Conservation (phyloP, 2,329 filamentous ascomycete species). For the Tolypocladium ophioglossoides region DNA sequence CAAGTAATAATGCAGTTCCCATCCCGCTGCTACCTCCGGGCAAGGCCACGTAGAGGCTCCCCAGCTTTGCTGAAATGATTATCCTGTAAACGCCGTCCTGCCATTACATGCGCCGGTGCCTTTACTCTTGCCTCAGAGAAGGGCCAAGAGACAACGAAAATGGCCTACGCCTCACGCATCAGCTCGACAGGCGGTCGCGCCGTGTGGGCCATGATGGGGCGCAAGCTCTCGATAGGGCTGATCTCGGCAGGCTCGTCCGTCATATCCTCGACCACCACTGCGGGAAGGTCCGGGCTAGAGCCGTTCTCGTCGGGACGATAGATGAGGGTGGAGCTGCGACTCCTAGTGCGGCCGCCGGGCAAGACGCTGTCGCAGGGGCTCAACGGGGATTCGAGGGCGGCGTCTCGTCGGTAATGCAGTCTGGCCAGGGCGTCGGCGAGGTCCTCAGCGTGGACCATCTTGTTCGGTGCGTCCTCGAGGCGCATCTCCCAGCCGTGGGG, state of each 20-base stretch:
- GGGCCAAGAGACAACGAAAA: background rate
- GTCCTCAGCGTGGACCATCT: constrained; percentile 58
- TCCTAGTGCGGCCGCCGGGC: constrained; percentile 28
- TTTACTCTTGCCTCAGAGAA: background rate
- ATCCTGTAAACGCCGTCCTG: background rate
- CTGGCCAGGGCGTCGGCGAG: constrained; percentile 55
- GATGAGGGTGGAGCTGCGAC: constrained; percentile 55
- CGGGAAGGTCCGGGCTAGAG: constrained; percentile 45
- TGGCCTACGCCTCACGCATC: constrained; percentile 27
- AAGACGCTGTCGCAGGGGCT: constrained; percentile 18
- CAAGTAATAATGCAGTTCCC: background rate
- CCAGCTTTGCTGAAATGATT: background rate
- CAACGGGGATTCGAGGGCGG: constrained; percentile 14
- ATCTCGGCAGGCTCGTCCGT: constrained; percentile 42
- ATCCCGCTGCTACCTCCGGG: background rate
- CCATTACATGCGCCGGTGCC: background rate
- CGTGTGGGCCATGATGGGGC: constrained; percentile 49
- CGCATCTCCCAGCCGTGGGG: constrained; percentile 60
- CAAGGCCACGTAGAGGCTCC: background rate
- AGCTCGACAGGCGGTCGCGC: constrained; percentile 54
- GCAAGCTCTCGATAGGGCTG: constrained; percentile 29
- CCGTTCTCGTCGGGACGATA: constrained; percentile 51
- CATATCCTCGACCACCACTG: constrained; percentile 58
- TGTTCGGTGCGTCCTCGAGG: constrained; percentile 60
- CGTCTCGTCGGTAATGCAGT: constrained; percentile 37